Evolutionary conservation across 1,284 basidiomycete species (phyloP).

Genomic region (Mrakiaceae sp.): DNA sequence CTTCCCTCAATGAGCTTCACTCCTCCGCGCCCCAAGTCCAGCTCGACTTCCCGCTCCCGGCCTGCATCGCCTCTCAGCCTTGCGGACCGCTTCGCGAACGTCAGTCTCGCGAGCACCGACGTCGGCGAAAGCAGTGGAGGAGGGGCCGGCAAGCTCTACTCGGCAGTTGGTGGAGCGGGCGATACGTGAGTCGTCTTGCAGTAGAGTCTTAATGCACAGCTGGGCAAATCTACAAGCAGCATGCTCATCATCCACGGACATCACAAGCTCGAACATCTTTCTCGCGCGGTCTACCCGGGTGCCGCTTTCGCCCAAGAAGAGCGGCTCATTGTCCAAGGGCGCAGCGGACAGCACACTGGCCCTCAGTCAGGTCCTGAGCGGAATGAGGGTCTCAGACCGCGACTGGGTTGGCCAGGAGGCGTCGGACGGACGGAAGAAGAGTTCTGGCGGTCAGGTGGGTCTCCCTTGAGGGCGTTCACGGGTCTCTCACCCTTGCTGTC

Average conservation of each 20-base stretch:
- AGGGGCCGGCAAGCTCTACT: neutral
- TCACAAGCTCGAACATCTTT: conserved; percentile 14
- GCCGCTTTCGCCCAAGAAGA: neutral
- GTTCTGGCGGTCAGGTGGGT: neutral
- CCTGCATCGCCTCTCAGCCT: conserved; percentile 6
- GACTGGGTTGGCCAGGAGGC: conserved; percentile 5
- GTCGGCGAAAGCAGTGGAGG: neutral
- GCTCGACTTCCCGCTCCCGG: neutral
- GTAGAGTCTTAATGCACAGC: neutral
- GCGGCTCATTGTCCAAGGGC: neutral
- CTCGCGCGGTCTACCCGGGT: neutral
- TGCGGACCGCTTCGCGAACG: conserved; percentile 16
- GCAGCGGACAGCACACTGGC: conserved; percentile 7
- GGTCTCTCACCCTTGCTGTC: neutral
- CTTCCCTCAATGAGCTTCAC: conserved; percentile 4
- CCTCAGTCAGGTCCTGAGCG: conserved; percentile 14
- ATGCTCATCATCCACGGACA: neutral
- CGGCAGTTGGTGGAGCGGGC: neutral
- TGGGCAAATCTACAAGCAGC: neutral
- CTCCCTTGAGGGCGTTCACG: neutral
- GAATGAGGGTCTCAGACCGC: conserved; percentile 6
- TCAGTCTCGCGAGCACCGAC: conserved; percentile 12
- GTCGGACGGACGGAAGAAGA: neutral
- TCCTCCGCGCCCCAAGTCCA: neutral
- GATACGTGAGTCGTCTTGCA: neutral